Evolutionary conservation across 306 rosid species (phyloP).

Genomic region (Prinsepia uniflora): DNA sequence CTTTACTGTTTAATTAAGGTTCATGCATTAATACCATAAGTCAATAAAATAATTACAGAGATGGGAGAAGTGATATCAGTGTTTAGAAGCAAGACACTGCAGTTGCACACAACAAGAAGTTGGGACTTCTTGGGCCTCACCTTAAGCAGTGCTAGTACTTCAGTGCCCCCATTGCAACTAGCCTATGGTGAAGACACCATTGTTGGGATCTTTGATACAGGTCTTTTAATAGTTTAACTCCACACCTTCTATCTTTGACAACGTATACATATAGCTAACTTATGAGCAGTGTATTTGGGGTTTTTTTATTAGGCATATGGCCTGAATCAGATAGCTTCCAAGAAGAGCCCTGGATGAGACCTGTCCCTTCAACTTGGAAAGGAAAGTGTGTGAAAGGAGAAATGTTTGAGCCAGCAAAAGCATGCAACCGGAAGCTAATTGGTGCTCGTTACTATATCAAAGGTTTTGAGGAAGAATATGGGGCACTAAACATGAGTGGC

Average conservation of each 20-base stretch:
- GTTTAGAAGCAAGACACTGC: constrained; percentile 40
- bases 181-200: constrained; percentile 36
- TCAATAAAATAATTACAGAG: constrained; percentile 30
- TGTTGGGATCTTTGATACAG: constrained; percentile 56
- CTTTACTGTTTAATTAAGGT: neutral
- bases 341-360: constrained; percentile 29
- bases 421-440: constrained; percentile 49
- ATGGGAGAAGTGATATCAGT: constrained; percentile 51
- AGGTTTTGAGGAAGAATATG: constrained; percentile 41
- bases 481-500: constrained; percentile 31
- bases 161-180: constrained; percentile 23
- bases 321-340: constrained; percentile 52
- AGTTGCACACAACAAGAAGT: constrained; percentile 53
- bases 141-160: neutral
- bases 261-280: neutral
- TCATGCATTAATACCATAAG: neutral
- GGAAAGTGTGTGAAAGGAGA: constrained; percentile 45
- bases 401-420: constrained; percentile 33
- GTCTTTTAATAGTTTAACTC: constrained; percentile 14
- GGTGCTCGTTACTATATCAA: constrained; percentile 55
- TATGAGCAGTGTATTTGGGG: neutral
- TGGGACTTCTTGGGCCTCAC: constrained; percentile 57
- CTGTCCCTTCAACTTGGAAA: constrained; percentile 47
- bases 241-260: neutral
- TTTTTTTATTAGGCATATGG: constrained; percentile 41